Conservation (phyloP, 768 basidiomycete species). For the Kwoniella europaea region DNA sequence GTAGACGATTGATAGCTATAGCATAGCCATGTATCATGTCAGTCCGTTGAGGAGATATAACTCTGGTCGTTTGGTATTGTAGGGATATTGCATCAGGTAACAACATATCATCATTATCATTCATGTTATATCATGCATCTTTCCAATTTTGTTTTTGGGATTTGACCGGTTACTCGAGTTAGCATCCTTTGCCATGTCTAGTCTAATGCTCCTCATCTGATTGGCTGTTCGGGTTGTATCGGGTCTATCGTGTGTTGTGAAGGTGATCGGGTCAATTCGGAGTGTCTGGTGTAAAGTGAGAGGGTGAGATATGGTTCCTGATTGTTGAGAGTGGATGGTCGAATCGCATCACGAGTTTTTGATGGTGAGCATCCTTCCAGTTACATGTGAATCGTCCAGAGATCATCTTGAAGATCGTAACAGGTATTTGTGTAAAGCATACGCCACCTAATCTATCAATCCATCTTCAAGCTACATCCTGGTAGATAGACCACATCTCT, state of each 20-base stretch:
- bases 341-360: constrained; percentile 6
- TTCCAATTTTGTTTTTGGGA: neutral
- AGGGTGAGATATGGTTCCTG: neutral
- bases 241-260: neutral
- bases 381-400: neutral
- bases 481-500: neutral
- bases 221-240: neutral
- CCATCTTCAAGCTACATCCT: neutral
- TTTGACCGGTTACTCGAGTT: neutral
- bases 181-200: neutral
- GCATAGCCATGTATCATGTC: neutral
- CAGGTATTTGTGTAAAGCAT: neutral
- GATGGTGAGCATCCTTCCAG: too few species aligned
- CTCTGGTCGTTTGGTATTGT: neutral
- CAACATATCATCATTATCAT: neutral
- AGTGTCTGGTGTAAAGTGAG: neutral
- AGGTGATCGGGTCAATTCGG: constrained; percentile 6
- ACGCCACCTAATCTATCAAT: neutral
- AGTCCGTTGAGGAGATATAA: too few species aligned
- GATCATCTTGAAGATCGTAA: neutral
- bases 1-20: neutral
- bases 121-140: neutral
- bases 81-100: neutral
- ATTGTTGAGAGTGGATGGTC: neutral
- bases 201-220: neutral